Evolutionary conservation across 2,329 filamentous ascomycete species (phyloP).

Genomic region (Neocucurbitaria cava): DNA sequence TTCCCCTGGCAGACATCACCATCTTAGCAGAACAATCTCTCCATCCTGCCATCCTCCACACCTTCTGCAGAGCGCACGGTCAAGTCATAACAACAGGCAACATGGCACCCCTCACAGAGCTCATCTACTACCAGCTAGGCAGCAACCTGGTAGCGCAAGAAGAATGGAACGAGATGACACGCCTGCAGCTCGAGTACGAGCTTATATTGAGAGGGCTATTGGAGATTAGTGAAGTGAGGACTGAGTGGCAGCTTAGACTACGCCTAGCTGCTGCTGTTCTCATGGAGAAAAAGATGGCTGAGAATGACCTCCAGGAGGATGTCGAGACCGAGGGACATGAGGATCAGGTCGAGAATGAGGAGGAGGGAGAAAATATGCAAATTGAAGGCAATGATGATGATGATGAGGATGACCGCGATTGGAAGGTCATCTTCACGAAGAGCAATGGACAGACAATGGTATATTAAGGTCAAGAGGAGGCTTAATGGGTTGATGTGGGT

Average conservation of each 20-base stretch:
- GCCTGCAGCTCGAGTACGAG: conserved; percentile 8
- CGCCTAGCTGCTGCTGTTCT: not conserved
- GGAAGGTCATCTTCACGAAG: conserved; percentile 1
- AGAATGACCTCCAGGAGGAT: not conserved
- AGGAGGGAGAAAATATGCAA: not conserved
- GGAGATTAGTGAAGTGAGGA: not conserved
- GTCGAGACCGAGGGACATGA: too few species aligned
- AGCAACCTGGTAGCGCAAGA: not conserved
- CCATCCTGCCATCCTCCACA: not conserved
- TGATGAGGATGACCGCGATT: not conserved
- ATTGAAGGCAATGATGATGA: too few species aligned
- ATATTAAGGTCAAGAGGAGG: not conserved
- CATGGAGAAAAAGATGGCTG: not conserved
- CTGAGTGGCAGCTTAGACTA: not conserved
- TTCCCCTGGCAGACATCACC: not conserved
- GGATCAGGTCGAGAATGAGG: not conserved
- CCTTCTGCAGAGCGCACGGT: not conserved
- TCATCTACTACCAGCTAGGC: conserved; percentile 3
- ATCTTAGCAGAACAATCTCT: not conserved
- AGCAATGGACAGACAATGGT: not conserved
- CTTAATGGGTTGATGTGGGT: not conserved
- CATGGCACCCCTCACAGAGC: not conserved
- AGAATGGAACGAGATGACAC: conserved; percentile 8
- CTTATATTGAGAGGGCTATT: conserved; percentile 1
- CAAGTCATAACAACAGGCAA: not conserved